Evolutionary conservation across 768 basidiomycete genomes (phyloP).

Genomic region (Tephrocybe sp.): DNA sequence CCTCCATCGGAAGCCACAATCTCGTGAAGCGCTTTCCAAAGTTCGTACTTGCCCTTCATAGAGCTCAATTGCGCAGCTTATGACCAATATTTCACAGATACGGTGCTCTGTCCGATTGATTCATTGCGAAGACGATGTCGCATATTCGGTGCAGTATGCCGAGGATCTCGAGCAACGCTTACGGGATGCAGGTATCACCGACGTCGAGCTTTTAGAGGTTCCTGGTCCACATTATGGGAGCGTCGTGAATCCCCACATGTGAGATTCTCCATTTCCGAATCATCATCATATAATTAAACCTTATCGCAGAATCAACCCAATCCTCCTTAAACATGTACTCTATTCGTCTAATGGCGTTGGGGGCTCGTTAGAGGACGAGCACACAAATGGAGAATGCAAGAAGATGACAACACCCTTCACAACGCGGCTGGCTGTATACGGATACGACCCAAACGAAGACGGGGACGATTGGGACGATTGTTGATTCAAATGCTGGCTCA

Average conservation of each 20-base stretch:
- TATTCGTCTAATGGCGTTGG: constrained; percentile 4
- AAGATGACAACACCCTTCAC: constrained; percentile 19
- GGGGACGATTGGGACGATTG: constrained; percentile 14
- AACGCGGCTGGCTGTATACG: constrained; percentile 12
- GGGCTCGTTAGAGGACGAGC: neutral
- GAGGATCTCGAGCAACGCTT: constrained; percentile 19
- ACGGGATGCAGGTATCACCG: constrained; percentile 18
- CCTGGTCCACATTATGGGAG: constrained; percentile 22
- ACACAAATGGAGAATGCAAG: constrained; percentile 6
- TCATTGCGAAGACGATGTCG: constrained; percentile 26
- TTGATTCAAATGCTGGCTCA: neutral
- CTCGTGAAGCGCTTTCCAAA: constrained; percentile 15
- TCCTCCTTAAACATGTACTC: constrained; percentile 16
- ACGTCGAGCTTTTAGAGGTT: constrained; percentile 18
- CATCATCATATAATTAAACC: neutral
- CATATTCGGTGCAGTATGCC: constrained; percentile 17
- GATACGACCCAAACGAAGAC: constrained; percentile 17
- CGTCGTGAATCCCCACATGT: constrained; percentile 20
- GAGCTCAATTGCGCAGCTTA: neutral
- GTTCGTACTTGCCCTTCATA: constrained; percentile 2
- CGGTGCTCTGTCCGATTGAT: constrained; percentile 22
- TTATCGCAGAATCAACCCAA: constrained; percentile 15
- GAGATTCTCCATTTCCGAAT: neutral
- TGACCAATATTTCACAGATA: constrained; percentile 8
- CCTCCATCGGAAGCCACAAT: constrained; percentile 12